Conservation (phyloP, 345 rosid species). For the Eucalyptus polyanthemos region DNA sequence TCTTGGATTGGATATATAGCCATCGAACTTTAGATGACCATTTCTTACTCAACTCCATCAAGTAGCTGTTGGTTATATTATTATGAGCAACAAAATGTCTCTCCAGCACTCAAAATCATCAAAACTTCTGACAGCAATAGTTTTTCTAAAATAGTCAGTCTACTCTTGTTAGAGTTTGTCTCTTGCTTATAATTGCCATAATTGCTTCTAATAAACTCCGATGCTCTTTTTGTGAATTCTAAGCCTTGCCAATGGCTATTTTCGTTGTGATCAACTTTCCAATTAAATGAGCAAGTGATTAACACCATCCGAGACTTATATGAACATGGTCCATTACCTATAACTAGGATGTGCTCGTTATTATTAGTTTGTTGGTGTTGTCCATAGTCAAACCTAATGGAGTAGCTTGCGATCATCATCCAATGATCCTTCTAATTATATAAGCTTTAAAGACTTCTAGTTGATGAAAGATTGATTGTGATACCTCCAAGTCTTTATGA, state of each 20-base stretch:
- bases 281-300: not conserved
- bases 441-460: not conserved
- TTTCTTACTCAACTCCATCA: not conserved
- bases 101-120: not conserved
- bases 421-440: not conserved
- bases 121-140: rapidly evolving
- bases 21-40: not conserved
- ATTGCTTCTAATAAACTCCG: not conserved
- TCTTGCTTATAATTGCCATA: not conserved
- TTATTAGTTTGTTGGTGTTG: not conserved
- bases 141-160: too few species aligned
- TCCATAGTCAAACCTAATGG: not conserved
- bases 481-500: not conserved
- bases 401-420: too few species aligned
- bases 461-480: too few species aligned
- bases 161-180: not conserved
- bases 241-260: not conserved
- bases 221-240: too few species aligned
- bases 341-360: not conserved
- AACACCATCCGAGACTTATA: not conserved
- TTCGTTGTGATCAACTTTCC: not conserved
- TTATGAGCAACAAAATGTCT: too few species aligned
- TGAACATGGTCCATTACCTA: not conserved
- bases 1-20: not conserved
- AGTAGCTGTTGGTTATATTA: too few species aligned